Evolutionary conservation across 2,329 filamentous ascomycete genomes (phyloP), one percentile per base, ranked within the genome.

Genomic region (Aspergillus tamarii): DNA sequence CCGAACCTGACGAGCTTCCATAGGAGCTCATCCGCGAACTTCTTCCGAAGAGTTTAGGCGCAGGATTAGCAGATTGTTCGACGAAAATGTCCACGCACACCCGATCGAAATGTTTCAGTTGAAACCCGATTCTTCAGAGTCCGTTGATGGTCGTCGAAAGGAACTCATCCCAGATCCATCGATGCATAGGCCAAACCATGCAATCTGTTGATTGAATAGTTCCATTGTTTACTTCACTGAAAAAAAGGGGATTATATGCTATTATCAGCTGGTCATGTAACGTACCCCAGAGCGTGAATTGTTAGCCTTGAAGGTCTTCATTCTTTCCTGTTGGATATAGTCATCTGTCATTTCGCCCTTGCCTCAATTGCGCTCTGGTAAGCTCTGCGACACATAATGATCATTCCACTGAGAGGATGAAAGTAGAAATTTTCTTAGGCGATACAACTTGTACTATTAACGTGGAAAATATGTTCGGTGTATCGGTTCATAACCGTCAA

Each of bases 21-120:
- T 57, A 73, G 72, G 66, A 34, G 9, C 11, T 4, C 59, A 64
- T 36, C 66, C 65, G 60, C 72, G 71, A 43, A 72, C 69, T 46
- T 76, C 74, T 19, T 76, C 74, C 0, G 74, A 76, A 57, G 72
- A 74, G 48, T 74, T 76, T 39, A 72, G 74, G 64, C 73, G 74
- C 54, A 70, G 64, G 43, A 72, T 76, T 60, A 77, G 74, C 66
- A 68, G 68, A 56, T 69, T 77, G 4, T 74, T 77, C 57, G 75
- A 76, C 56, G 74, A 77, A 16, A 74, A 66, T 53, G 65, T 74
- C 26, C 69, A 69, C 30, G 66, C 64, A 56, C 70, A 59, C 4
- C 66, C 73, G 3, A 19, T 50, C 1, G 73, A 75, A 14, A 62
- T 65, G 43, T 69, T 73, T 46, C 72, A 74, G 52, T 67, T 74